These are phyloP conservation scores for Immersiella caudata DNA, from an alignment of 495 filamentous ascomycete species.

Conservation along the genomic window DNA sequence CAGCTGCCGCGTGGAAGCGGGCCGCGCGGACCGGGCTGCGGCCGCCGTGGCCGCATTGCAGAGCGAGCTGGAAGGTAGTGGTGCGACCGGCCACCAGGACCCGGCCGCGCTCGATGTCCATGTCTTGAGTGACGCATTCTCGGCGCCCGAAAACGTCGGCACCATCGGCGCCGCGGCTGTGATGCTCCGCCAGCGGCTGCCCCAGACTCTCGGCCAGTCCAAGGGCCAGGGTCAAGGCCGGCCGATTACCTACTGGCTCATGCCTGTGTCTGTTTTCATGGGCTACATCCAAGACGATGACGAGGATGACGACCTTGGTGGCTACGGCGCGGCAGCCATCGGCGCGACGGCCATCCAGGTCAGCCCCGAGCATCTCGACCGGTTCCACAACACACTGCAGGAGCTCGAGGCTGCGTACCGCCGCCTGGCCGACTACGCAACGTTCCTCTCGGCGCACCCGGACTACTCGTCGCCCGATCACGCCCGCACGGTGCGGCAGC, in stretches of 20 bases:
- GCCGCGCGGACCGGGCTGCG: neutral
- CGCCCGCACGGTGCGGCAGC: constrained; percentile 14
- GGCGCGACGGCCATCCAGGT: neutral
- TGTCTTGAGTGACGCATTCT: constrained; percentile 24
- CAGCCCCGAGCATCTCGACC: neutral
- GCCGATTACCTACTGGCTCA: neutral
- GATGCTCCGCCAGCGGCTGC: constrained; percentile 5
- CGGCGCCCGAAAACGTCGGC: constrained; percentile 29
- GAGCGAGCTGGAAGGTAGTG: neutral
- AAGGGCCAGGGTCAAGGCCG: constrained; percentile 3
- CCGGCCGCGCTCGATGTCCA: neutral
- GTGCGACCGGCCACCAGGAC: neutral
- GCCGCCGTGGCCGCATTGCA: neutral
- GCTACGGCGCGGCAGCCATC: neutral
- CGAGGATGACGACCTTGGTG: neutral
- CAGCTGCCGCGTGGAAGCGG: neutral
- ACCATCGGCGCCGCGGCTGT: constrained; percentile 18
- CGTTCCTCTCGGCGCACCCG: constrained; percentile 23
- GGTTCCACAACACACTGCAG: neutral
- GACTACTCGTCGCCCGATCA: constrained; percentile 25
- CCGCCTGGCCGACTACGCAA: constrained; percentile 30
- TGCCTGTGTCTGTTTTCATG: constrained; percentile 4
- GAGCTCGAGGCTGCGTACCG: neutral
- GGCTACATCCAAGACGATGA: constrained; percentile 1
- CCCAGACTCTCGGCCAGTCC: neutral